These are phyloP conservation scores for Coemansia erecta DNA, from an alignment of 192 early-diverging fungal genomes.

Conservation along the genomic window DNA sequence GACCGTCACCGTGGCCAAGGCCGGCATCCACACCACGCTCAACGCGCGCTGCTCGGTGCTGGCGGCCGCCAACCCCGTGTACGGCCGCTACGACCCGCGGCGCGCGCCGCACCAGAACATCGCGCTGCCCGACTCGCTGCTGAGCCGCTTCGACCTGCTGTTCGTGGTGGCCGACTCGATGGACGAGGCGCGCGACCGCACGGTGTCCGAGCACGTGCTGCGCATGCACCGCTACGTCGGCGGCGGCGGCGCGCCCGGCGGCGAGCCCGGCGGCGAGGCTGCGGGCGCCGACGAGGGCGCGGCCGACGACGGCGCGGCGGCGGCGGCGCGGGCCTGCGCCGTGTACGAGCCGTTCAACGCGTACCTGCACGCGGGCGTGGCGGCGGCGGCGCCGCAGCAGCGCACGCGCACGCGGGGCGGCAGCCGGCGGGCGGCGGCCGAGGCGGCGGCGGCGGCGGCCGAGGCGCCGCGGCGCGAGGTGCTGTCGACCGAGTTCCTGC, in stretches of 20 bases:
- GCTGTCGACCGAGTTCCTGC: conserved; percentile 83
- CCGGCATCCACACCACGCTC: conserved; percentile 95
- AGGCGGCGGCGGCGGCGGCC: conserved; percentile 13
- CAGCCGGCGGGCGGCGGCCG: conserved; percentile 25
- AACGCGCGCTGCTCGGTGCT: conserved; percentile 94
- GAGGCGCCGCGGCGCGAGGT: conserved; percentile 58
- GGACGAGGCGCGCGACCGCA: conserved; percentile 80
- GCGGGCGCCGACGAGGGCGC: conserved; percentile 51
- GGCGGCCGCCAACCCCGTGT: conserved; percentile 96
- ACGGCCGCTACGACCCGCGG: conserved; percentile 89
- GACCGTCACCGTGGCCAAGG: conserved; percentile 96
- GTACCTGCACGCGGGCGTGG: conserved; percentile 75
- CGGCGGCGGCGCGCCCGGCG: conserved; percentile 79
- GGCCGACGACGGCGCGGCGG: conserved; percentile 52
- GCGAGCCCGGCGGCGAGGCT: conserved; percentile 30
- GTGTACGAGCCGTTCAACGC: conserved; percentile 90
- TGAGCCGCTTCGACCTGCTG: conserved; percentile 90
- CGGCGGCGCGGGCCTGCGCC: conserved; percentile 54
- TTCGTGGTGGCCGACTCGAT: conserved; percentile 89
- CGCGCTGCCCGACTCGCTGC: conserved; percentile 90
- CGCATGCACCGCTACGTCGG: conserved; percentile 93
- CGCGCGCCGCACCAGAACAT: conserved; percentile 92
- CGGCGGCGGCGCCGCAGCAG: conserved; percentile 16
- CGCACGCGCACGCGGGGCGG: conserved; percentile 27
- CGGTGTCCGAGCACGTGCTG: conserved; percentile 88